Evolutionary conservation across 306 rosid species (phyloP), one percentile per base, ranked within the genome.

Genomic region (Casuarina glauca): DNA sequence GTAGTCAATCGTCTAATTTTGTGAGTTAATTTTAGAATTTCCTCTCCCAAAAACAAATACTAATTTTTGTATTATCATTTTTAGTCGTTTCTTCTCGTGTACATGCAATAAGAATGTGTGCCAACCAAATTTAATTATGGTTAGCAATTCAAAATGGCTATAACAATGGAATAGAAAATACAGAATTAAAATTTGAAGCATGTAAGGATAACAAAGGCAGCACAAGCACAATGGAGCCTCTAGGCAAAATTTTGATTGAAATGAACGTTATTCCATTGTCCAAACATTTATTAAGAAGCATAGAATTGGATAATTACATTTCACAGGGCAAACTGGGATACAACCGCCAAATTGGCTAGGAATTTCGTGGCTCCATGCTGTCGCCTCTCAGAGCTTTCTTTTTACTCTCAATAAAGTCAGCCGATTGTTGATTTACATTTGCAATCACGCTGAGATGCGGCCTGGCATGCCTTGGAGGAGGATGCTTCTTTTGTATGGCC

Each of bases 391-490:
- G 51, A 26, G 82, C 87, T 74, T 81, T 85, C 78, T 78, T 84
- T 66, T 80, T 80, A n/a, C 78, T 77, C 5, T 77, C 68, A 17
- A 84, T 84, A 44, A 77, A 84, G 4, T 53, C 85, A 3, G 80
- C 85, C 19, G 85, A 80, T 53, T 73, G 77, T 69, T 84, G 85
- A 11, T 80, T 84, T 45, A 80, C 81, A 41, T 81, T 77, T 10
- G 57, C 67, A 5, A 68, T 80, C 35, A 74, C 70, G 70, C 75
- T 41, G 19, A 84, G 69, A 16, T 64, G 77, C 36, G 79, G 84
- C 71, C 75, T 73, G 62, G 35, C 69, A 6, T 35, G 73, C 61
- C 45, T 75, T 12, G 49, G 0, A 3, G 48, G 1, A 5, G 46
- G 52, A 67, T 41, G 16, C 73, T 44, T 77, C 11, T 50, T 46